Conservation (phyloP, 441 rosid species). For the Adansonia madagascariensis region DNA sequence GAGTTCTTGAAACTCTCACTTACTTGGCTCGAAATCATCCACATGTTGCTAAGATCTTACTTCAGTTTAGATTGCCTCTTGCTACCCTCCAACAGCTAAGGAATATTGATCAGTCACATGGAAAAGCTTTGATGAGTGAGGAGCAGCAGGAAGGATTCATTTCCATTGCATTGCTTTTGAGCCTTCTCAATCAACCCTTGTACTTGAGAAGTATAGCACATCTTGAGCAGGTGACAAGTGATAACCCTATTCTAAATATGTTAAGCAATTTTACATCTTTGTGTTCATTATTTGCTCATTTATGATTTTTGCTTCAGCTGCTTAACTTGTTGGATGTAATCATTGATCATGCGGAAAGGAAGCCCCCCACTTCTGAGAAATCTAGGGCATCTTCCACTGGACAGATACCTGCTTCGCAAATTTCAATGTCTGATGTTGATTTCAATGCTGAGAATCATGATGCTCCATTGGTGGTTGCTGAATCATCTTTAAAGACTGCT, state of each 20-base stretch:
- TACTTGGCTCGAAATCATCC: slow-evolving; percentile 90
- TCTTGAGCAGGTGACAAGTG: slow-evolving; percentile 91
- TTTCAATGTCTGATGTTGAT: slow-evolving; percentile 45
- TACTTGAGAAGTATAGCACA: slow-evolving; percentile 94
- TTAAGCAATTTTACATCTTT: slow-evolving; percentile 7
- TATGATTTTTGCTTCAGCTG: slow-evolving; percentile 55
- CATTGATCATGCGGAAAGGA: slow-evolving; percentile 75
- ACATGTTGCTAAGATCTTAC: slow-evolving; percentile 77
- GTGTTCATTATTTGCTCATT: slow-evolving; percentile 19
- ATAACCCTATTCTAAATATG: slow-evolving; percentile 12
- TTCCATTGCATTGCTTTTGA: slow-evolving; percentile 77
- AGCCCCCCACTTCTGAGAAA: slow-evolving; percentile 55
- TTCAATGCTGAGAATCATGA: slow-evolving; percentile 45
- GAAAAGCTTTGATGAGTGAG: slow-evolving; percentile 70
- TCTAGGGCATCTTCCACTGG: slow-evolving; percentile 53
- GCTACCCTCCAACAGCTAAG: slow-evolving; percentile 45
- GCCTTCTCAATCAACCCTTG: slow-evolving; percentile 93
- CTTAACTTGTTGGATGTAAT: slow-evolving; percentile 91
- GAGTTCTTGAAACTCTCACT: slow-evolving; percentile 87
- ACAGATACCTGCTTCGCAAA: slow-evolving; percentile 47
- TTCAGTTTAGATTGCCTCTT: slow-evolving; percentile 68
- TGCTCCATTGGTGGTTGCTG: slow-evolving; percentile 44
- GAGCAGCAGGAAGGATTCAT: slow-evolving; percentile 57
- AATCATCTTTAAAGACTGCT: slow-evolving; percentile 43
- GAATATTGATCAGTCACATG: slow-evolving; percentile 56